phyloP scores from a whole-genome alignment of 495 filamentous ascomycete genomes.

The Penicillium canariense region DNA sequence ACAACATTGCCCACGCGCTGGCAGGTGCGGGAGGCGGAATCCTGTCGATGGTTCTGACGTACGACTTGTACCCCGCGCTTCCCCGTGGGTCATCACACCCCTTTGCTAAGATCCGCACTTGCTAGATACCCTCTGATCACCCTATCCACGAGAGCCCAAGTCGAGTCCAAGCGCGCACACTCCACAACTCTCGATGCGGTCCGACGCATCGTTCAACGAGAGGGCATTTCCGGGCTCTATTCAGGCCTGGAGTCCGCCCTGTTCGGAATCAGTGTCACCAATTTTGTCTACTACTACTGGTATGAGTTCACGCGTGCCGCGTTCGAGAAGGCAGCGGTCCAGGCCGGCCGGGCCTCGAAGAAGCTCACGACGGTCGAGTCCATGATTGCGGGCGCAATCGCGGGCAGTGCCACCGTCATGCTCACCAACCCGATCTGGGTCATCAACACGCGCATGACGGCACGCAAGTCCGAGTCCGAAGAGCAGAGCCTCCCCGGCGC shows the following conservation, averaged over 20 bases:
- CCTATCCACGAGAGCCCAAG: slow-evolving; percentile 94
- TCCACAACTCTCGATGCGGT: slow-evolving; percentile 77
- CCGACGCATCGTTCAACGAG: slow-evolving; percentile 82
- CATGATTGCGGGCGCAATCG: slow-evolving; percentile 94
- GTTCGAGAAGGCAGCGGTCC: slow-evolving; percentile 78
- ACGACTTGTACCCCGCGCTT: slow-evolving; percentile 27
- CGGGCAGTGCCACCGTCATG: slow-evolving; percentile 88
- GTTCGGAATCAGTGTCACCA: slow-evolving; percentile 97
- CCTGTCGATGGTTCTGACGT: slow-evolving; percentile 94
- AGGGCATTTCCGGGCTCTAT: slow-evolving; percentile 85
- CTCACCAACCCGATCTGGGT: slow-evolving; percentile 99
- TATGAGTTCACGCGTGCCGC: slow-evolving; percentile 94
- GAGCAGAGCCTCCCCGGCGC: slow-evolving; percentile 52
- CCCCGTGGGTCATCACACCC: neutral
- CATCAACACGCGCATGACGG: slow-evolving; percentile 96
- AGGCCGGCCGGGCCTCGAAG: slow-evolving; percentile 70
- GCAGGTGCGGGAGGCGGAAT: slow-evolving; percentile 89
- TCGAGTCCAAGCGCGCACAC: slow-evolving; percentile 90
- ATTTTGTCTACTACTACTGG: slow-evolving; percentile 99
- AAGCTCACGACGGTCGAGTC: slow-evolving; percentile 86
- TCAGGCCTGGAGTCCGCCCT: slow-evolving; percentile 85
- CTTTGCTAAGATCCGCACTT: slow-evolving; percentile 17
- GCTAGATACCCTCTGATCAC: slow-evolving; percentile 91
- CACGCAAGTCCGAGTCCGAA: slow-evolving; percentile 62
- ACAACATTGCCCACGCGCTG: slow-evolving; percentile 88